A percentile compares a stretch with the other conserved stretches of the same genome.
Evolutionary conservation across 176 grass and related monocot species (phyloP).

Genomic region (Phoenix roebelenii): DNA sequence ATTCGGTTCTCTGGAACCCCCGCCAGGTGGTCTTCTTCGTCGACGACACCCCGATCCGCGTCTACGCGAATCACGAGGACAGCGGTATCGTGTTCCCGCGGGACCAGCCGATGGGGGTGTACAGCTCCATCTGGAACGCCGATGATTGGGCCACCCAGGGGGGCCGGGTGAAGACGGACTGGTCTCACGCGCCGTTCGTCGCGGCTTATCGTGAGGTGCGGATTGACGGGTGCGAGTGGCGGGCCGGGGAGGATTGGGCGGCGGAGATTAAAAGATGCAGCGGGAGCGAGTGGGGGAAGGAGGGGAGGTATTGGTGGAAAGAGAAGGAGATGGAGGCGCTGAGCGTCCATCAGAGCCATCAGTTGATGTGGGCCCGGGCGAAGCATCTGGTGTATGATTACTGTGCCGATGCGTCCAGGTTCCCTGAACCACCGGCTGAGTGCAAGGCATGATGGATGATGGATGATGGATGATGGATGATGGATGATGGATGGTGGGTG

Average conservation of each 20-base stretch:
- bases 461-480: no score
- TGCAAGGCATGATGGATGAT: constrained; percentile 15
- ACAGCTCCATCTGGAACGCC: constrained; percentile 97
- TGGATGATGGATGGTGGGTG: no score
- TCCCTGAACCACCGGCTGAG: constrained; percentile 61
- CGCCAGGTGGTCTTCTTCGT: constrained; percentile 90
- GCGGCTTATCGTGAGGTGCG: constrained; percentile 50
- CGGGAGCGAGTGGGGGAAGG: constrained; percentile 55
- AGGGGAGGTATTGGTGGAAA: constrained; percentile 95
- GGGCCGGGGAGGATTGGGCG: constrained; percentile 20
- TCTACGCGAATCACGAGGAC: constrained; percentile 49
- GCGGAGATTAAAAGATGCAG: constrained; percentile 58
- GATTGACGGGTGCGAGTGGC: constrained; percentile 78
- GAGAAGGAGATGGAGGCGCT: constrained; percentile 93
- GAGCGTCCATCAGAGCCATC: constrained; percentile 85
- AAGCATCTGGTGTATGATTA: constrained; percentile 96
- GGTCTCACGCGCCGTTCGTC: constrained; percentile 90
- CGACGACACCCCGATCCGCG: constrained; percentile 84
- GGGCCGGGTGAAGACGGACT: constrained; percentile 90
- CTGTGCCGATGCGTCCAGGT: constrained; percentile 63
- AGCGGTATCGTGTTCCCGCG: constrained; percentile 35
- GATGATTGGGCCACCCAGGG: constrained; percentile 98
- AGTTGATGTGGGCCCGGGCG: constrained; percentile 86
- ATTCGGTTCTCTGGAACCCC: constrained; percentile 66
- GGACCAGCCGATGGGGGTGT: constrained; percentile 79